A percentile compares a stretch with the other conserved stretches of the same genome.
Evolutionary conservation across 106 monocot species (phyloP).

Genomic region (Acanthochlamys bracteata): DNA sequence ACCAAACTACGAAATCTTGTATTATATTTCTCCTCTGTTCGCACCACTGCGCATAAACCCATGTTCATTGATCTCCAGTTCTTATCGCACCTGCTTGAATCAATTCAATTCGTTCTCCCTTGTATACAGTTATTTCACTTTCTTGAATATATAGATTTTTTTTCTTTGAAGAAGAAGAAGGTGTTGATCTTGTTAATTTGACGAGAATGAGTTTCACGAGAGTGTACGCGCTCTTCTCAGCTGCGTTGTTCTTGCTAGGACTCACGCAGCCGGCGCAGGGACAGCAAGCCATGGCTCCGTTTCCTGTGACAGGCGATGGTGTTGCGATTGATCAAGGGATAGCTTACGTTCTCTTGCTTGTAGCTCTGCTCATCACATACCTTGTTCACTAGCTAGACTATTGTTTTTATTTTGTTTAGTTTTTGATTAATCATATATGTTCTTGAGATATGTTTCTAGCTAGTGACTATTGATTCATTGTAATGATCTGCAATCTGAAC

Average conservation of each 20-base stretch:
- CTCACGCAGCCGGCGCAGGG: conserved; percentile 4
- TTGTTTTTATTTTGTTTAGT: background rate
- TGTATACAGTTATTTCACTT: no score
- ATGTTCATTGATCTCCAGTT: no score
- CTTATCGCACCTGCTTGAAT: no score
- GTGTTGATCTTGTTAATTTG: background rate
- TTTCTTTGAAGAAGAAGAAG: no score
- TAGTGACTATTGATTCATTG: no score
- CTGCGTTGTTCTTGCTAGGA: background rate
- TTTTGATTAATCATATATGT: background rate
- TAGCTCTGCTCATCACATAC: background rate
- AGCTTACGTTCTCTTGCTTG: conserved; percentile 3
- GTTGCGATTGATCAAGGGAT: conserved; percentile 6
- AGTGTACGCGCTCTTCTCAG: background rate
- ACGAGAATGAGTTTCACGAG: conserved; percentile 1
- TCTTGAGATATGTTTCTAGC: no score
- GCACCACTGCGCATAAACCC: no score
- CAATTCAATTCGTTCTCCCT: no score
- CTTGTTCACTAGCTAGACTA: background rate
- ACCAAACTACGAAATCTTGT: no score
- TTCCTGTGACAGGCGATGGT: background rate
- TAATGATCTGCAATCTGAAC: no score
- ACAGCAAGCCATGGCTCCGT: conserved; percentile 1
- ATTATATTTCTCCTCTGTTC: no score
- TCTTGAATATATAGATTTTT: no score